Evolutionary conservation across 2,329 filamentous ascomycete genomes (phyloP), one percentile per base, ranked within the genome.

Genomic region (Cryoendolithus antarcticus): DNA sequence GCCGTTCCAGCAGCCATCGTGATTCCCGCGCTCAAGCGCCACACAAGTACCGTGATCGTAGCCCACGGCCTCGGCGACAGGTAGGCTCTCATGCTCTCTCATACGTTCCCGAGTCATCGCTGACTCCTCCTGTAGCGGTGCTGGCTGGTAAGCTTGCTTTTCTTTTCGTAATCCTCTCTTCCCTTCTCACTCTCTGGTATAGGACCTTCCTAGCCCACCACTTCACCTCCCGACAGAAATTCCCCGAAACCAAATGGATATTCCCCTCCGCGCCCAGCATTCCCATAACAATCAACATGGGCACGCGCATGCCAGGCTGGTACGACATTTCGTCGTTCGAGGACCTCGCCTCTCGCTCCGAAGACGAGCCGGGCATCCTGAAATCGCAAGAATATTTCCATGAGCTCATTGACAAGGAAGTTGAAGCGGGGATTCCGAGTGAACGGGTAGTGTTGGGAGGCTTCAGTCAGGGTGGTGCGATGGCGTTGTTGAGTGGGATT

Each of bases 31-130:
- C 66, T 83, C 27, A 82, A 75, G 57, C 77, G 76, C 57, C 91
- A 96, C 64, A 95, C 91, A 30, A 86, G 86, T 13, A 95, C 89
- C 2, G 82, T 96, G 53, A 96, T 98, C 54, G 86, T 95, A 63
- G 73, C 84, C 38, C 91, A 98, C 61, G 91, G 91, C 9, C 70
- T 98, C 30, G 91, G 91, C 46, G 91, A 96, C 59, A 81, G 71
- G 62, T 62, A 51, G 48, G 19, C 19, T 21, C 19, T 21, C 19
- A 6, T 21, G 19, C 19, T 21, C 19, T 21, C 19, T 21, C 19
- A 21, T 21, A 21, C 19, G 3, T 21, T 21, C 19, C 19, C 19
- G 19, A 21, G 19, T 21, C 19, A 21, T 21, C 19, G 19, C 19
- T 21, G 19, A 21, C 19, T 21, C 19, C 19, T 21, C 19, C 19